Conservation (phyloP, 1,284 basidiomycete genomes). For the Trichosporon faecale region DNA sequence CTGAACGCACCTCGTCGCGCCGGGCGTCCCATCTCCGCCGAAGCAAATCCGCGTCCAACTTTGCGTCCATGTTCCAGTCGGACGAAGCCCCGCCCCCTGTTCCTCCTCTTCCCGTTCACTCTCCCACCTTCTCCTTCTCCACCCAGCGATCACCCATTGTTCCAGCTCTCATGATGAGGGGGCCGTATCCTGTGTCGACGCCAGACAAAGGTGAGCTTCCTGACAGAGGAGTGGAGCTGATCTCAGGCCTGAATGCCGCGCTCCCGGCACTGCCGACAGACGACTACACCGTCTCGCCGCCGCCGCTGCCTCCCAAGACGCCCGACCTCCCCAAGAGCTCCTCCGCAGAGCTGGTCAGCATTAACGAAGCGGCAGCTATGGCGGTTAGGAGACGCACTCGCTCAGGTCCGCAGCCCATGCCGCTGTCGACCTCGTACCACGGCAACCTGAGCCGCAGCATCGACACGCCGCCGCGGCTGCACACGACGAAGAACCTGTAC, state of each 20-base stretch:
- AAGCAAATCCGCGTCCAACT: slow-evolving; percentile 7
- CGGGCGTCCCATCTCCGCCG: not conserved
- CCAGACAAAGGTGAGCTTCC: not conserved
- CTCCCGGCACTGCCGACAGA: not conserved
- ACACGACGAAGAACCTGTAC: not conserved
- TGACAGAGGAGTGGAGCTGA: not conserved
- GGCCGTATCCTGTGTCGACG: not conserved
- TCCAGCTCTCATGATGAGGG: slow-evolving; percentile 2
- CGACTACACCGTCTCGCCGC: not conserved
- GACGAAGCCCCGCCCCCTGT: not conserved
- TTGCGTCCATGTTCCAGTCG: slow-evolving; percentile 3
- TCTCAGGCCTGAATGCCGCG: not conserved
- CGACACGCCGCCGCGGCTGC: not conserved
- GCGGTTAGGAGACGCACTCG: not conserved
- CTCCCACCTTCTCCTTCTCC: not conserved
- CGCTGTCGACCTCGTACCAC: not conserved
- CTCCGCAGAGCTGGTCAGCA: slow-evolving; percentile 1
- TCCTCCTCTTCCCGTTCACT: slow-evolving; percentile 3
- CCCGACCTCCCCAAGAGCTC: slow-evolving; percentile 1
- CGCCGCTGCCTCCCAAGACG: not conserved
- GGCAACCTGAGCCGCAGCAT: not conserved
- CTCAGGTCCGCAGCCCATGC: not conserved
- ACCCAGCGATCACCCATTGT: not conserved
- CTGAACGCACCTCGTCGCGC: not conserved
- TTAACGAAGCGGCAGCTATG: slow-evolving; percentile 7